Evolutionary conservation across 371 early-diverging fungal species (phyloP), one percentile per base, ranked within the genome.

Genomic region (Haplosporangium sp.): DNA sequence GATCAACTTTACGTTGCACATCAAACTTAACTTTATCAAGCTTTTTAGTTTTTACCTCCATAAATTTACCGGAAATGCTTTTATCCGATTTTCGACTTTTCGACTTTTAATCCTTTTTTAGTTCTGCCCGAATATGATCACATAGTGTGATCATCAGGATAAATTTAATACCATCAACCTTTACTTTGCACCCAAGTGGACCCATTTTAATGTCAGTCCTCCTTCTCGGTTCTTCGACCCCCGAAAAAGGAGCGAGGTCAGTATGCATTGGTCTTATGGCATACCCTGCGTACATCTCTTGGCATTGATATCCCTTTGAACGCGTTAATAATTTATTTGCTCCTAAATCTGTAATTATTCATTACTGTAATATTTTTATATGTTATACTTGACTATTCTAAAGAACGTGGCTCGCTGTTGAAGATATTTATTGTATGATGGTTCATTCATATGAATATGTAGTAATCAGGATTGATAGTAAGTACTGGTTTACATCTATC

Each of bases 401-500:
- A 27, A 27, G 27, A 27, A 27, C 27, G 27, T 27, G 27, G 27
- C 27, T 27, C 27, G 27, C 27, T 27, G n/a, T n/a, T n/a, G 27
- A 27, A 27, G 27, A 27, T 44, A 44, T 44, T 44, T 44, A 53
- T n/a, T 53, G n/a, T 17, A 2, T 27, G 15, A 9, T 2, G 34
- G n/a, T 39, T n/a, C 59, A 17, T 19, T 37, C 17, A 59, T 27
- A 39, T 58, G 50, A 42, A 71, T 0, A 8, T 34, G 42, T 34
- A n/a, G 9, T 17, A 20, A 50, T 61, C 63, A 78, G 56, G 61
- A 78, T 63, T 3, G 71, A 63, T 1, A 4, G 48, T n/a, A 48
- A n/a, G 61, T 78, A 79, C 35, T 67, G 50, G 19, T 74, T 69
- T 2, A 74, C 81, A 65, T 79, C 81, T 27, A 61, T 52, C 81